Evolutionary conservation across 1,284 basidiomycete genomes (phyloP).

Genomic region (Schizopora paradoxa): DNA sequence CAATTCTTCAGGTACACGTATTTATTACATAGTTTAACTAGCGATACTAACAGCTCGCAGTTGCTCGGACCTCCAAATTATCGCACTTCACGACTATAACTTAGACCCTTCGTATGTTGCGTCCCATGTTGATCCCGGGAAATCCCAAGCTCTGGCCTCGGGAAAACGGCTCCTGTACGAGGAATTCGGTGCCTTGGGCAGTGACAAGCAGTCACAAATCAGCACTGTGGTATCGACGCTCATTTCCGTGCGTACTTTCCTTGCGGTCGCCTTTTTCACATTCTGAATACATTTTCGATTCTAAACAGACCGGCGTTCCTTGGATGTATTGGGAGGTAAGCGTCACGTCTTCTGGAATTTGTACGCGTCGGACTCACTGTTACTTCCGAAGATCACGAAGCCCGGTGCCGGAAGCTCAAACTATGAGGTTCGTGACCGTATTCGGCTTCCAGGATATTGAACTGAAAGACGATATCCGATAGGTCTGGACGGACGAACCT

Average conservation of each 20-base stretch:
- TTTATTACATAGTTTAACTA: slow-evolving; percentile 15
- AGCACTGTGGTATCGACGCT: slow-evolving; percentile 24
- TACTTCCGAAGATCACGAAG: too few relatives aligned
- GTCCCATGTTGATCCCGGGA: slow-evolving; percentile 25
- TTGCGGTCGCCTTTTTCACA: neutral
- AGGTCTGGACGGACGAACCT: slow-evolving; percentile 20
- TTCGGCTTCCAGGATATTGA: neutral
- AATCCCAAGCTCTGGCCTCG: slow-evolving; percentile 22
- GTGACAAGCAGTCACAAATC: slow-evolving; percentile 25
- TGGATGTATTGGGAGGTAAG: slow-evolving; percentile 22
- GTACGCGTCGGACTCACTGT: too few relatives aligned
- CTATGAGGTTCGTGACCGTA: slow-evolving; percentile 15
- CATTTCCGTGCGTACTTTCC: slow-evolving; percentile 24
- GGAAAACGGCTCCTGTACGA: slow-evolving; percentile 28
- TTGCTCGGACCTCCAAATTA: slow-evolving; percentile 26
- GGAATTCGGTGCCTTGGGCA: slow-evolving; percentile 27
- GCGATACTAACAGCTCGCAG: slow-evolving; percentile 14
- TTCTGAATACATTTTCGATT: neutral
- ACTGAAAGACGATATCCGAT: neutral
- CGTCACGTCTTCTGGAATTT: too few relatives aligned
- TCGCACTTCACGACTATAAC: slow-evolving; percentile 29
- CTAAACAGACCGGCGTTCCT: slow-evolving; percentile 16
- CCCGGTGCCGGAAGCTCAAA: slow-evolving; percentile 15
- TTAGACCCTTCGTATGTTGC: slow-evolving; percentile 27
- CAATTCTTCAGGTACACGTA: slow-evolving; percentile 17